Base-by-base conservation (phyloP, 2,329 filamentous ascomycete species). In the Xylariaceae sp. region DNA sequence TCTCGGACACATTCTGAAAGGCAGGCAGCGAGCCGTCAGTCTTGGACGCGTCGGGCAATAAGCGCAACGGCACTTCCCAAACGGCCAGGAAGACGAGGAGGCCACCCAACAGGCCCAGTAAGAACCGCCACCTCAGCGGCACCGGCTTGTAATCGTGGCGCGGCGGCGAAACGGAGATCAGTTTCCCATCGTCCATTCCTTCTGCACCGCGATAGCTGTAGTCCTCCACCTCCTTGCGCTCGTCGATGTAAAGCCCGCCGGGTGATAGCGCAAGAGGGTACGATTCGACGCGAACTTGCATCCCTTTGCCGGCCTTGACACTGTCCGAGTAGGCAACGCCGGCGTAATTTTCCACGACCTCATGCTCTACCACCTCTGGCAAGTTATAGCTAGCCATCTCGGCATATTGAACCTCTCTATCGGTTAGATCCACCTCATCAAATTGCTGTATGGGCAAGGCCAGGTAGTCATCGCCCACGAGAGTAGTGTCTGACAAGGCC, bases 11-110 rank as follows among this genome's bases (percentile, higher is more conserved):
- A 30, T 47, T 52, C 18, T 48, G 38, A 17, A 40, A 36, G 5
- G 12, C 14, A 30, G 47, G 32, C 21, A 50, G 32, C 14, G 33
- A 26, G 11, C 15, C 14, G 14, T 34, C 14, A n/a, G 16, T 31
- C 5, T 30, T 28, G 18, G 50, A 50, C 9, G 38, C 44, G 14
- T 54, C 38, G 12, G 60, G 60, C 5, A 62, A 48, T 29, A 51
- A 42, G 17, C 50, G 55, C 31, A 55, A 47, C 2, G 54, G 51
- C 16, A 57, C 23, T 39, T 56, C 57, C 18, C 51, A 50, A 9
- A 61, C 17, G 0, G 28, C 50, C 12, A 62, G 44, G 9, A 60
- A 46, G 23, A 46, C 12, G 9, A 51, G 21, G 15, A 59, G 40
- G 9, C 26, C 31, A 4, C 43, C 39, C 12, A 53, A 34, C 4